phyloP scores from a whole-genome alignment of 495 filamentous ascomycete genomes.

The Sphaerosporella brunnea region DNA sequence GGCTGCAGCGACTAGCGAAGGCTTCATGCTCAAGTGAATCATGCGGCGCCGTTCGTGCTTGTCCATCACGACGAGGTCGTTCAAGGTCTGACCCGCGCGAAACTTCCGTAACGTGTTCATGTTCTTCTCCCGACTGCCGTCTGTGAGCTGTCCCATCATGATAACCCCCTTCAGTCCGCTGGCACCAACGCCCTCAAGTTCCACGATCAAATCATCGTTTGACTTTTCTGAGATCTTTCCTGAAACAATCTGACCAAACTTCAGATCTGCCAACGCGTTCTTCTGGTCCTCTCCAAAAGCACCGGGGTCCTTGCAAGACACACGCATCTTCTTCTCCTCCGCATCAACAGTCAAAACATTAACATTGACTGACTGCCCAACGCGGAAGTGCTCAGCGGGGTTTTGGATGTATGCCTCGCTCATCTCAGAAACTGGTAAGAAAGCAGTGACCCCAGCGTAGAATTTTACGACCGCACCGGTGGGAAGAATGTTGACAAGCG shows the following conservation, averaged over 20 bases:
- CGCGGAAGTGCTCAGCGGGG: constrained; percentile 69
- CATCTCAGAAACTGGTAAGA: constrained; percentile 88
- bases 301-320: constrained; percentile 82
- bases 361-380: constrained; percentile 79
- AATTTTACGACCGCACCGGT: constrained; percentile 85
- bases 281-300: constrained; percentile 58
- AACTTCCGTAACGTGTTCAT: constrained; percentile 56
- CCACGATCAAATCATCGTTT: constrained; percentile 56
- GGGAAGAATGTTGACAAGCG: constrained; percentile 56
- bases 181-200: constrained; percentile 38
- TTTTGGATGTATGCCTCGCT: constrained; percentile 88
- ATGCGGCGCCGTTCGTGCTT: constrained; percentile 56
- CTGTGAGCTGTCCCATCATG: constrained; percentile 57
- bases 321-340: constrained; percentile 49
- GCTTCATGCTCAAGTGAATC: constrained; percentile 60
- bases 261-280: constrained; percentile 50
- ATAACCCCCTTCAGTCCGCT: constrained; percentile 57
- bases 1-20: constrained; percentile 58
- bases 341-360: constrained; percentile 63
- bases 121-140: constrained; percentile 60
- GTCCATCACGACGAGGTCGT: constrained; percentile 65
- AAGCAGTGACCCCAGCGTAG: constrained; percentile 63
- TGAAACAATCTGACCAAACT: constrained; percentile 50
- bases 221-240: constrained; percentile 75
- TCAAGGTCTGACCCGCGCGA: constrained; percentile 59